Percentiles rank a stretch among this genome's conserved stretches.
These are phyloP conservation scores for Naganishia liquefaciens DNA, from an alignment of 1,284 basidiomycete genomes.

Conservation along the genomic window DNA sequence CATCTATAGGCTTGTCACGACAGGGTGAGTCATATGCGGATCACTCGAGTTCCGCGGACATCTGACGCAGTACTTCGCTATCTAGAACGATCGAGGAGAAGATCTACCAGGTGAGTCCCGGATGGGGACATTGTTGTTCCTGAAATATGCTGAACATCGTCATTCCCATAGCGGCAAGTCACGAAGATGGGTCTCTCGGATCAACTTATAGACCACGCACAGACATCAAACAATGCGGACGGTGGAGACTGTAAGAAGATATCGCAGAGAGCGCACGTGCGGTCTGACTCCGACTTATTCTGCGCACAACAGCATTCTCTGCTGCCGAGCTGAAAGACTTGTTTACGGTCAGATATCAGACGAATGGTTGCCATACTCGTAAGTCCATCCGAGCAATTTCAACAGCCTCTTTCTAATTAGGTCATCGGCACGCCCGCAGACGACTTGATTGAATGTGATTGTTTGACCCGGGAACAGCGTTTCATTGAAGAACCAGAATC, in stretches of 20 bases:
- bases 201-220: conserved; percentile 56
- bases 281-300: conserved; percentile 57
- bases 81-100: conserved; percentile 57
- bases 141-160: neutral
- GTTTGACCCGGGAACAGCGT: conserved; percentile 48
- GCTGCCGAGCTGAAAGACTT: conserved; percentile 90
- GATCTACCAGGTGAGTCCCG: conserved; percentile 47
- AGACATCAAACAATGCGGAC: conserved; percentile 59
- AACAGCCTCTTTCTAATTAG: neutral
- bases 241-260: conserved; percentile 57
- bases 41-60: neutral
- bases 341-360: conserved; percentile 79
- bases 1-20: conserved; percentile 85
- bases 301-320: conserved; percentile 66
- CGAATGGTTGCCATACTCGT: conserved; percentile 78
- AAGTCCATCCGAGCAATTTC: conserved; percentile 35
- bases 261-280: conserved; percentile 27
- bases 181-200: conserved; percentile 84
- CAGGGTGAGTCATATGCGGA: conserved; percentile 31
- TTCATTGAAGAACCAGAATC: conserved; percentile 39
- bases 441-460: conserved; percentile 73
- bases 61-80: neutral
- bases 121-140: neutral
- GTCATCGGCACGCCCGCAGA: conserved; percentile 35
- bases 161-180: conserved; percentile 70